phyloP scores from a whole-genome alignment of 768 basidiomycete genomes.

The Sarcomyxa edulis region DNA sequence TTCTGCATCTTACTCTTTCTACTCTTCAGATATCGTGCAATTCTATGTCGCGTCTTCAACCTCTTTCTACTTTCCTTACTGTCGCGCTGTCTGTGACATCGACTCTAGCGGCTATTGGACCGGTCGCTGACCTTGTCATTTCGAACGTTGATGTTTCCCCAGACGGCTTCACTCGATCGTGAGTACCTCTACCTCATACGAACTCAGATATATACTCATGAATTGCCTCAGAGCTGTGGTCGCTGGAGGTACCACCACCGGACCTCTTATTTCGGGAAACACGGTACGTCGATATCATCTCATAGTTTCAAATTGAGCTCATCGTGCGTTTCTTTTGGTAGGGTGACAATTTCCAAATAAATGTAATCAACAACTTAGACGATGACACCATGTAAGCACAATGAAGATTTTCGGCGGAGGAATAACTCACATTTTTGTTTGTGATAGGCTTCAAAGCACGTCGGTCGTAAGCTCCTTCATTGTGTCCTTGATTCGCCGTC shows the following conservation, averaged over 20 bases:
- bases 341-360: slow-evolving; percentile 31
- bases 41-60: no score
- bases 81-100: no score
- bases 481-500: neutral
- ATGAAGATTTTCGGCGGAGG: no score
- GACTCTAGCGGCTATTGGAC: slow-evolving; percentile 1
- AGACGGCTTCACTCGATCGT: slow-evolving; percentile 1
- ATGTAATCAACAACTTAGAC: slow-evolving; percentile 33
- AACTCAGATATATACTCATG: neutral
- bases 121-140: neutral
- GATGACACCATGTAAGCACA: slow-evolving; percentile 41
- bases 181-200: neutral
- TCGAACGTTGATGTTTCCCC: neutral
- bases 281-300: slow-evolving; percentile 8
- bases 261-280: slow-evolving; percentile 33
- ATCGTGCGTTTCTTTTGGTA: neutral
- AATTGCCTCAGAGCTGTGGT: neutral
- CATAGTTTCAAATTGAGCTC: neutral
- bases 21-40: no score
- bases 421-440: no score
- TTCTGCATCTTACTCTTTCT: no score
- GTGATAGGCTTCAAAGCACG: slow-evolving; percentile 30
- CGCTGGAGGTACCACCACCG: slow-evolving; percentile 17
- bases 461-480: slow-evolving; percentile 34
- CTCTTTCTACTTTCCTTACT: no score